Percentiles rank a stretch among this genome's conserved stretches.
phyloP scores from a whole-genome alignment of 495 filamentous ascomycete species.

The Tetracladium setigerum region DNA sequence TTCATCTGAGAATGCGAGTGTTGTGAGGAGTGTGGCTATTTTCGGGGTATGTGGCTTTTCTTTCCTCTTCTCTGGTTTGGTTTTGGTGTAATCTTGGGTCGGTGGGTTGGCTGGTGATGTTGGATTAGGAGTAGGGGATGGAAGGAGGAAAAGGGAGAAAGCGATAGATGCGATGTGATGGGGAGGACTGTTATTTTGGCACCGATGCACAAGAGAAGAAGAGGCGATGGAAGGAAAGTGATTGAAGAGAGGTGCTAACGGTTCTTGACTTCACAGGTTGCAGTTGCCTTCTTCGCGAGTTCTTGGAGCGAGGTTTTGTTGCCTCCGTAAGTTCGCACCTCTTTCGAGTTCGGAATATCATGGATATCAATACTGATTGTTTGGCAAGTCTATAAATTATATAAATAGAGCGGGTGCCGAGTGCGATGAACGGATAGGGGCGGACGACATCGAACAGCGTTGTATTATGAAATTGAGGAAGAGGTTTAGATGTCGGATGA shows the following conservation, averaged over 20 bases:
- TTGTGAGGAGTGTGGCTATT: conserved; percentile 63
- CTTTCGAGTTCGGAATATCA: too few relatives aligned
- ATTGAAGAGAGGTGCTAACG: conserved; percentile 1
- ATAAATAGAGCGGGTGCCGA: too few relatives aligned
- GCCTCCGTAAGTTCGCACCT: conserved; percentile 51
- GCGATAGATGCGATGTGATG: too few relatives aligned
- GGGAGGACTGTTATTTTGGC: too few relatives aligned
- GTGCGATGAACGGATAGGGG: too few relatives aligned
- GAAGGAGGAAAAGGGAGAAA: too few relatives aligned
- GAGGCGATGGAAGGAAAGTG: neutral
- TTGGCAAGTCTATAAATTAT: too few relatives aligned
- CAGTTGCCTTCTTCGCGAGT: conserved; percentile 67
- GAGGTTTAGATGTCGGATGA: too few relatives aligned
- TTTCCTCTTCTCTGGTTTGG: neutral
- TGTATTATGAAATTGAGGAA: too few relatives aligned
- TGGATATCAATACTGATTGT: too few relatives aligned
- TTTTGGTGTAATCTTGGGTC: neutral
- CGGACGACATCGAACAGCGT: too few relatives aligned
- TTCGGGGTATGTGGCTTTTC: conserved; percentile 65
- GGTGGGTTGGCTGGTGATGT: too few relatives aligned
- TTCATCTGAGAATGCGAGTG: conserved; percentile 63
- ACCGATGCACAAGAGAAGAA: neutral
- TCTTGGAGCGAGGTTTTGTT: conserved; percentile 67
- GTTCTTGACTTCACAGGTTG: conserved; percentile 41
- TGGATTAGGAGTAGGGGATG: neutral